A percentile compares a stretch with the other conserved stretches of the same genome.
phyloP scores from a whole-genome alignment of 805 yeast genomes.

The Kodamaea jinghongensis region DNA sequence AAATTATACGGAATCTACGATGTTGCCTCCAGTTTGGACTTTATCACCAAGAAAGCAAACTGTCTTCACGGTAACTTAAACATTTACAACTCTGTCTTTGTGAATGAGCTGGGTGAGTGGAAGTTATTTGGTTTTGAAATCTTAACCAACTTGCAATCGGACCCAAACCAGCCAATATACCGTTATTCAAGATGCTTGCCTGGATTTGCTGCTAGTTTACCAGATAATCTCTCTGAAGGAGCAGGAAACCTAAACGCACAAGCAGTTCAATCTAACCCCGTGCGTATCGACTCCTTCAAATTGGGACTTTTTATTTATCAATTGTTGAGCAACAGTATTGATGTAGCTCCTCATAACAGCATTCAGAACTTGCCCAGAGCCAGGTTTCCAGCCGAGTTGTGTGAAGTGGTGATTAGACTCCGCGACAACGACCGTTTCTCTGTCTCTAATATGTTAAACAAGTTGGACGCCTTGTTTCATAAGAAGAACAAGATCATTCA shows the following conservation, averaged over 20 bases:
- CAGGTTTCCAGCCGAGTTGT: slow-evolving; percentile 4
- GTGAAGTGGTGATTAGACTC: slow-evolving; percentile 6
- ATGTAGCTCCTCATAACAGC: slow-evolving; percentile 4
- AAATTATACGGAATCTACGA: slow-evolving; percentile 54
- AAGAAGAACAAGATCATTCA: slow-evolving; percentile 46
- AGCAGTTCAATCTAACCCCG: slow-evolving; percentile 23
- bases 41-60: slow-evolving; percentile 54
- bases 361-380: slow-evolving; percentile 6
- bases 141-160: slow-evolving; percentile 47
- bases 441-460: slow-evolving; percentile 20
- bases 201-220: slow-evolving; percentile 30
- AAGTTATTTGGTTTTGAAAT: slow-evolving; percentile 79
- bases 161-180: slow-evolving; percentile 44
- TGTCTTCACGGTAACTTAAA: slow-evolving; percentile 66
- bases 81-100: slow-evolving; percentile 52
- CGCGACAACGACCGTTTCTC: slow-evolving; percentile 9
- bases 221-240: slow-evolving; percentile 45
- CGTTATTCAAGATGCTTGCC: slow-evolving; percentile 27
- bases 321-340: slow-evolving; percentile 25
- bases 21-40: slow-evolving; percentile 53
- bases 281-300: slow-evolving; percentile 61
- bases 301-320: slow-evolving; percentile 56
- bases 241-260: slow-evolving; percentile 41
- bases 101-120: slow-evolving; percentile 75
- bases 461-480: slow-evolving; percentile 29